Base-by-base conservation (phyloP, 805 yeast genomes). In the Ogataea pilisensis region DNA sequence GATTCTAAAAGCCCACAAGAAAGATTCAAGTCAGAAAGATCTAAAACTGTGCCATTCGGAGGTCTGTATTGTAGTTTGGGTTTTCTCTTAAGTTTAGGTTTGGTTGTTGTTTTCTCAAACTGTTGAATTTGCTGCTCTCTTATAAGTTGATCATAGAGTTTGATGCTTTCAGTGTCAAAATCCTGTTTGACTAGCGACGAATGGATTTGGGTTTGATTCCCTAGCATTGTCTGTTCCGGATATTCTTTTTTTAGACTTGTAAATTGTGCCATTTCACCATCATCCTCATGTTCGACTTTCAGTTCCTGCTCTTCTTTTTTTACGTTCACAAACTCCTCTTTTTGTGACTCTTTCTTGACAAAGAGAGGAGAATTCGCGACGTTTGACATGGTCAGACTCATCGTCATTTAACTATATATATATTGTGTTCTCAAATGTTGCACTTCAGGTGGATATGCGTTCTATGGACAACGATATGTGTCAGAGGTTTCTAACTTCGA, bases 51-150 rank as follows among this genome's bases (percentile, higher is more conserved):
- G 8, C 77, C 75, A 34, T 62, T 64, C 21, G 52, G 57, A 1
- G 80, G 80, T 47, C 79, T 62, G 45, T 67, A 70, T 42, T 57
- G 67, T 28, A 74, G 50, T 34, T 65, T 64, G 18, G 78, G 78
- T 49, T 73, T 73, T 44, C 77, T 62, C 25, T 35, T 48, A 9
- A 50, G 17, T n/a, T 35, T 39, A 0, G 41, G 30, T 27, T 27
- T 7, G 39, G 36, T 35, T 46, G 24, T 13, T 29, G 19, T 12
- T 19, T 14, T 29, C 8, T 6, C 19, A 8, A 14, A 14, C 8
- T 17, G 13, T 18, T 31, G 20, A 21, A 18, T 16, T 8, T 35
- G 38, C 16, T 17, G 32, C 21, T 12, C 20, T 18, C 21, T 27
- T 13, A 9, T 7, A 9, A 34, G 31, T 26, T 16, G 8, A 12